A percentile compares a stretch with the other conserved stretches of the same genome.
These are phyloP conservation scores for Naematelia encephala DNA, from an alignment of 768 basidiomycete species.

Conservation along the genomic window DNA sequence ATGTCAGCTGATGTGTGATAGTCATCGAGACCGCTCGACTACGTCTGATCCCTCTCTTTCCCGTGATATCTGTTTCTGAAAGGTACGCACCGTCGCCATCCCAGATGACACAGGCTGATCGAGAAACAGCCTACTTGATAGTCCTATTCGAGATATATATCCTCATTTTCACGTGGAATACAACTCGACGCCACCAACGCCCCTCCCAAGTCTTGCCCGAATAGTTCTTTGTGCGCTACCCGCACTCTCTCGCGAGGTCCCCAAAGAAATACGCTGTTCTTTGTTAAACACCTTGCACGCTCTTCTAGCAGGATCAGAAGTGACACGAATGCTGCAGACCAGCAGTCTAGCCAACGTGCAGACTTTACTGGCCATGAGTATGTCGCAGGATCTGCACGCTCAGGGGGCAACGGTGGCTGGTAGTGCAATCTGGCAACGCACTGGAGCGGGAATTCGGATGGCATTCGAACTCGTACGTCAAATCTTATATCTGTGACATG, in stretches of 20 bases:
- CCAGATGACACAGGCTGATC: background rate
- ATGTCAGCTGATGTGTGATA: background rate
- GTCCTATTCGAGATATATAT: background rate
- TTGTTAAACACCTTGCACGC: conserved; percentile 7
- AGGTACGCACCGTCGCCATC: conserved; percentile 1
- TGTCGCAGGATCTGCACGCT: conserved; percentile 17
- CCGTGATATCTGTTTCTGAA: conserved; percentile 23
- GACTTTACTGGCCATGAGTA: conserved; percentile 16
- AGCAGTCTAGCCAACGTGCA: conserved; percentile 15
- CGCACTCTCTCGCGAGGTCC: conserved; percentile 16
- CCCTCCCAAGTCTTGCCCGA: conserved; percentile 18
- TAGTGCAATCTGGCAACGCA: conserved; percentile 13
- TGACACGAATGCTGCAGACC: conserved; percentile 1
- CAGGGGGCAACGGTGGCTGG: background rate
- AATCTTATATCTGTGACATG: too few relatives aligned
- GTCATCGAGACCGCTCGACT: conserved; percentile 21
- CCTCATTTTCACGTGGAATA: conserved; percentile 8
- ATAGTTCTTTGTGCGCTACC: conserved; percentile 24
- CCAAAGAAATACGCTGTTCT: conserved; percentile 10
- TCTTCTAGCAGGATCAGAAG: conserved; percentile 11
- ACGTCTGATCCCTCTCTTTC: conserved; percentile 23
- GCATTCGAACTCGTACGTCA: conserved; percentile 17
- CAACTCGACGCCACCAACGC: conserved; percentile 23
- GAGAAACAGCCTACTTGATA: conserved; percentile 3
- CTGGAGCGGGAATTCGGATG: conserved; percentile 16